Conservation (phyloP, 2,329 filamentous ascomycete genomes). For the Claviceps cyperi region DNA sequence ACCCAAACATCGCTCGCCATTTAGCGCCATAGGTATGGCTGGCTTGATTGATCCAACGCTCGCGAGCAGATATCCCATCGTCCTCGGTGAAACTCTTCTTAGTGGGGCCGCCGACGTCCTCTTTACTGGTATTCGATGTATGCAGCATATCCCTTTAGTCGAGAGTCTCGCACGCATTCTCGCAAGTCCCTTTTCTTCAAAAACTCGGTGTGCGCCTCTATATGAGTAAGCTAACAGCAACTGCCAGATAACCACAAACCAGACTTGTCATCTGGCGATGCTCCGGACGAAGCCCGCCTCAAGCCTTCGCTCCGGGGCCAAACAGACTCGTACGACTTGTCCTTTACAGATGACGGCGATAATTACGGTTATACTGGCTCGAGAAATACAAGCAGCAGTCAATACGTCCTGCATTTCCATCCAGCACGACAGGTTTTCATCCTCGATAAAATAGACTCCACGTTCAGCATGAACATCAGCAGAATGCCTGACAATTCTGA, state of each 20-base stretch:
- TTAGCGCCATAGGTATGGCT: constrained; percentile 13
- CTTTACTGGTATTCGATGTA: constrained; percentile 48
- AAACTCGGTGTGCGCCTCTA: background rate
- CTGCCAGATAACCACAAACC: constrained; percentile 48
- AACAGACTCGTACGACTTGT: constrained; percentile 40
- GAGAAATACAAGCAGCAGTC: constrained; percentile 38
- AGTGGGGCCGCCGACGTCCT: constrained; percentile 41
- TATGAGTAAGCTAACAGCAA: background rate
- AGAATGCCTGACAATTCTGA: constrained; percentile 52
- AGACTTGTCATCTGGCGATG: constrained; percentile 31
- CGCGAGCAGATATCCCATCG: constrained; percentile 46
- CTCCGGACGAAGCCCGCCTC: constrained; percentile 33
- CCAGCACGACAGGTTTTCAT: constrained; percentile 60
- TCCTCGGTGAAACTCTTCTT: constrained; percentile 47
- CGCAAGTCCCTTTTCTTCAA: background rate
- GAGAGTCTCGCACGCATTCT: background rate
- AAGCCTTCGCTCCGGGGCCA: constrained; percentile 34
- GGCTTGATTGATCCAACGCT: constrained; percentile 44
- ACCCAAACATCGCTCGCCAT: background rate
- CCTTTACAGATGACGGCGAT: constrained; percentile 37
- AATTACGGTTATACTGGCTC: constrained; percentile 48
- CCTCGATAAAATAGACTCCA: constrained; percentile 67
- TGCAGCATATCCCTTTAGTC: constrained; percentile 9
- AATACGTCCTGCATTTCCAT: constrained; percentile 64
- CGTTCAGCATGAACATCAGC: constrained; percentile 75